Evolutionary conservation across 495 filamentous ascomycete species (phyloP), one percentile per base, ranked within the genome.

Genomic region (Geopyxis carbonaria): DNA sequence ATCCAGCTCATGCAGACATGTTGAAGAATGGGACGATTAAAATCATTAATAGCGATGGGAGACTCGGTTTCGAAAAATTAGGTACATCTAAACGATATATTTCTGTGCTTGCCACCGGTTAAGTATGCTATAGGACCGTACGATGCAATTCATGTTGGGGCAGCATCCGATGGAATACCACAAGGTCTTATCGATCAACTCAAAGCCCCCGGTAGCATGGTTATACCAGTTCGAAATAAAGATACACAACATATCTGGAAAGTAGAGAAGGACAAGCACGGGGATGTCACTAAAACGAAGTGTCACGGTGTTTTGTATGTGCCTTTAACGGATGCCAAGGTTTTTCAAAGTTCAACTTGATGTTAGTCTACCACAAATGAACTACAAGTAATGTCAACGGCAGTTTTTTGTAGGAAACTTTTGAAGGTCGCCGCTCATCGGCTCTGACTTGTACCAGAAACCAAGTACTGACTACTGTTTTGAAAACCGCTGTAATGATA

Each of bases 81-180:
- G 58, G 55, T 64, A 41, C 49, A 5, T 38, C 14, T 51, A 13
- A 28, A 7, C 25, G 13, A 56, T 5, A 57, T 56, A n/a, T n/a
- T n/a, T n/a, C n/a, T n/a, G n/a, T n/a, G n/a, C n/a, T n/a, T n/a
- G 31, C 46, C 48, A 4, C 46, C 44, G 10, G 48, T 25, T 27
- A 1, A 28, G 27, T 23, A 31, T 7, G 31, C 31, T 30, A n/a
- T 34, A 45, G 57, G 45, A 3, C 45, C 46, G 3, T 76, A 72
- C 66, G 86, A 97, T 67, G 89, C 82, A 6, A 94, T 99, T 41
- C 89, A 95, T 57, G 89, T 99, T 7, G 89, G 89, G 0, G 89
- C 89, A 2, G 83, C 83, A 16, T 87, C 91, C 10, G 66, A 60
- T 46, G 65, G 69, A 48, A 61, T 91, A 33, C 87, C 93, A 54